These are phyloP conservation scores for Pinus tabuliformis DNA, from an alignment of 75 land plant species.

Conservation along the genomic window DNA sequence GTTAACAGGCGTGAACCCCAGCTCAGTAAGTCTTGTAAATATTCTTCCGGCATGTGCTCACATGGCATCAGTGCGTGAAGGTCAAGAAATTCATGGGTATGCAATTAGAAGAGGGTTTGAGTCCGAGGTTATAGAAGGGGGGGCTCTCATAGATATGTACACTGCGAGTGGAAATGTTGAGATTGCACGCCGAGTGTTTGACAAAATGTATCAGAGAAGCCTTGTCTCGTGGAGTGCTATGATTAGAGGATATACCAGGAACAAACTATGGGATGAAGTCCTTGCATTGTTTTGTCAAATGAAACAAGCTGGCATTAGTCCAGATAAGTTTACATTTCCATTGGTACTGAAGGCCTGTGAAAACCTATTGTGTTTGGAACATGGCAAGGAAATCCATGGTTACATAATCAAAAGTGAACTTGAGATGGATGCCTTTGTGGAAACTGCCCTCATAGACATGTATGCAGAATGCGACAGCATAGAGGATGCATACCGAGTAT, in stretches of 20 bases:
- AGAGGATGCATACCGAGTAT: constrained; percentile 15
- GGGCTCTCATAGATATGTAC: background rate
- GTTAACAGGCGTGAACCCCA: background rate
- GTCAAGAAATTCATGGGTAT: background rate
- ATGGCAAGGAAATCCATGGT: constrained; percentile 67
- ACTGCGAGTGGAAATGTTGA: background rate
- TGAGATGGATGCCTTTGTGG: constrained; percentile 16
- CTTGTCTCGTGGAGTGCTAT: too few species aligned
- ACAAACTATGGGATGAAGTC: too few species aligned
- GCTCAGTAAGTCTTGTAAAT: background rate
- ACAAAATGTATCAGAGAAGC: background rate
- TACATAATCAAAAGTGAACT: constrained; percentile 2
- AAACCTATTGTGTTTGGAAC: constrained; percentile 14
- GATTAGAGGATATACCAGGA: too few species aligned
- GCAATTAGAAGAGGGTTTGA: background rate
- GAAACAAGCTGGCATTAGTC: too few species aligned
- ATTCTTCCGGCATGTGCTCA: constrained; percentile 6
- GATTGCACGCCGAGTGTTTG: background rate
- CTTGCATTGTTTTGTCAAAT: too few species aligned
- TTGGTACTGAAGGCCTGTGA: background rate
- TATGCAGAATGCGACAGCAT: constrained; percentile 18
- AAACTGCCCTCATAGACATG: constrained; percentile 18
- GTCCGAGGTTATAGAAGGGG: background rate
- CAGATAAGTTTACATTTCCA: too few species aligned
- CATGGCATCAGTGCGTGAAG: background rate